Base-by-base conservation (phyloP, 805 yeast genomes). In the Candida gorgasii region DNA sequence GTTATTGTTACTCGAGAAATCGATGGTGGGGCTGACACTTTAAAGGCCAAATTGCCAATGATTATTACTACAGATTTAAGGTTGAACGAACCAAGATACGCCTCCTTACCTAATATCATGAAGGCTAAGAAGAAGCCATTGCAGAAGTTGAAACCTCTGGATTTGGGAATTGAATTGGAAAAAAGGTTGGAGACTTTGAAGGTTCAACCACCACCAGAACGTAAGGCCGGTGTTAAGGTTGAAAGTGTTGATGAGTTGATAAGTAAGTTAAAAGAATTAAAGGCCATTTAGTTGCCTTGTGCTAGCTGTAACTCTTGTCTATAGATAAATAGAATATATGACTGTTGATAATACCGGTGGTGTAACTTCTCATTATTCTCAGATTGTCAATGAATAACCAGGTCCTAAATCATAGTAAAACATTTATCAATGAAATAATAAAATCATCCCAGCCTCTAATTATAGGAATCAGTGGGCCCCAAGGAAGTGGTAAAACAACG, bases 81-180 rank as follows among this genome's bases (percentile, higher is more conserved):
- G 65, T 78, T 93, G 58, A 93, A 93, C 63, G 93, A 81, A 60
- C 99, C 99, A 33, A 82, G 97, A 55, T 93, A 89, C 58, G 96
- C 95, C n/a, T 80, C 95, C 11, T 75, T 93, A 59, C 97, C 97
- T 47, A 93, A 92, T 64, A 79, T 90, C 72, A 93, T 93, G 98
- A 93, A 93, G 74, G 98, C 98, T 43, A 93, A 93, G 75, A 90
- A 90, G 80, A 90, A 89, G 75, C 96, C 96, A 3, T 73, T 90
- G 61, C 88, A 81, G 53, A 73, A 79, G 58, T 62, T 79, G 64
- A 66, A 76, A 69, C 63, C 69, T 13, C 65, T 82, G 15, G 95
- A 86, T 53, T 77, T 87, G 46, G 86, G 83, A n/a, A 75, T 85
- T 24, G 86, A 83, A 33, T 59, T 80, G 8, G 62, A 77, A 23